Evolutionary conservation across 2,329 filamentous ascomycete species (phyloP).

Genomic region (Paracamarosporium sp.): DNA sequence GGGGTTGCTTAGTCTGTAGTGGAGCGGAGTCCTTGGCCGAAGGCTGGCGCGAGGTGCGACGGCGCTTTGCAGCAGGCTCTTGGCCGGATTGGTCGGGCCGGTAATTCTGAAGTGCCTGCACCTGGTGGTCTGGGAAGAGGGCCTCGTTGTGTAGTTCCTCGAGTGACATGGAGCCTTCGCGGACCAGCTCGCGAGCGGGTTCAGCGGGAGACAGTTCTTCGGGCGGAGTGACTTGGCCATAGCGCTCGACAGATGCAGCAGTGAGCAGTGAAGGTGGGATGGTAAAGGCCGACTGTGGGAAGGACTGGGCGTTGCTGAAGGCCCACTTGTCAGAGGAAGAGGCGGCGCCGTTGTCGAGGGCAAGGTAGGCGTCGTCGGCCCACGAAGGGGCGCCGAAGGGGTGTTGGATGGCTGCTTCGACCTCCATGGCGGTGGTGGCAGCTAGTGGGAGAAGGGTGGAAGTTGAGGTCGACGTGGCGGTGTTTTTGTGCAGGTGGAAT

Average conservation of each 20-base stretch:
- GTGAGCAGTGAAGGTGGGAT: constrained; percentile 38
- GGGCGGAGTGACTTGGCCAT: constrained; percentile 45
- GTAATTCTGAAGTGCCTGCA: constrained; percentile 10
- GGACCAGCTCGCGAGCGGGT: constrained; percentile 8
- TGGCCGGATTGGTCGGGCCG: constrained; percentile 13
- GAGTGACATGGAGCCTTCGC: constrained; percentile 34
- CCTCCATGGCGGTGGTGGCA: constrained; percentile 24
- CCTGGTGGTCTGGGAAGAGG: constrained; percentile 25
- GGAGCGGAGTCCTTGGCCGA: constrained; percentile 1
- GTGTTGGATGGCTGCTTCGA: constrained; percentile 17
- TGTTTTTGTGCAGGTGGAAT: not conserved
- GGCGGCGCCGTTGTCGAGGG: constrained; percentile 24
- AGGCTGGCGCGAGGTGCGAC: constrained; percentile 27
- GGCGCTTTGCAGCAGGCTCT: constrained; percentile 31
- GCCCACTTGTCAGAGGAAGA: constrained; percentile 30
- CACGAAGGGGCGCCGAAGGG: constrained; percentile 28
- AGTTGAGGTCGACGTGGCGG: not conserved
- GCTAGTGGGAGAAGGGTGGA: not conserved
- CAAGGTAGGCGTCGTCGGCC: constrained; percentile 35
- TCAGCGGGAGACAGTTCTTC: constrained; percentile 41
- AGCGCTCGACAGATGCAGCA: constrained; percentile 36
- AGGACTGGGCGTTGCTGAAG: constrained; percentile 16
- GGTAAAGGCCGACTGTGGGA: constrained; percentile 25
- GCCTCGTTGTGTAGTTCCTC: constrained; percentile 38
- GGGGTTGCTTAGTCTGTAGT: constrained; percentile 15